Base-by-base conservation (phyloP, 2,329 filamentous ascomycete species). In the Cladosporium cucumerinum region DNA sequence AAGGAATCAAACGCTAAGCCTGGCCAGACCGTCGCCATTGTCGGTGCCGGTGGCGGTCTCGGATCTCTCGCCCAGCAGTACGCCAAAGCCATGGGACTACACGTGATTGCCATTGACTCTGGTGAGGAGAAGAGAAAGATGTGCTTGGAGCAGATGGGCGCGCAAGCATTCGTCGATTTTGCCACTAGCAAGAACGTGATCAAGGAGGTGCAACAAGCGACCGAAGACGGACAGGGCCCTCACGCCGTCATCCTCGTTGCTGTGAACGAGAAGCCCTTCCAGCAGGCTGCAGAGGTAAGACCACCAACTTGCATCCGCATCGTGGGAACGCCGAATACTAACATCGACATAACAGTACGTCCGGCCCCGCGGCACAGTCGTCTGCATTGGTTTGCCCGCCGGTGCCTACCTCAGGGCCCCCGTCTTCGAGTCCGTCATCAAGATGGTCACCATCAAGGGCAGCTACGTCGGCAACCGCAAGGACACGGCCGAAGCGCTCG, bases 391-490 rank as follows among this genome's bases (percentile, higher is more conserved):
- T 74, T 83, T 97, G 28, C 94, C 94, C 5, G 89, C 91, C 43
- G 84, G 88, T 69, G 93, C 93, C 2, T 90, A 84, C 78, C 85
- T 97, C 69, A 86, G 86, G 71, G 93, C 93, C 1, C 91, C 92
- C 46, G 93, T 97, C 63, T 97, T 97, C 77, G 89, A 93, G 75
- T 92, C 90, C 8, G 94, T 97, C 68, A 84, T 94, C 75, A 85
- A 89, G 80, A 97, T 97, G 92, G 88, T 97, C 81, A 88, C 80
- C 72, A 97, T 98, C 84, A 91, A 91, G 82, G 93, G 93, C 66
- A 92, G 88, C 72, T 97, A 97, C 76, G 94, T 98, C 70, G 94
- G 94, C 65, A 97, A 96, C 82, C 87, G 94, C 70, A 88, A 90
- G 76, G 94, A 98, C 77, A 89, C 88, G 0, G 86, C 88, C 61